A percentile compares a stretch with the other conserved stretches of the same genome.
These are phyloP conservation scores for Nakazawaea anatomiae DNA, from an alignment of 805 yeast species.

Conservation along the genomic window DNA sequence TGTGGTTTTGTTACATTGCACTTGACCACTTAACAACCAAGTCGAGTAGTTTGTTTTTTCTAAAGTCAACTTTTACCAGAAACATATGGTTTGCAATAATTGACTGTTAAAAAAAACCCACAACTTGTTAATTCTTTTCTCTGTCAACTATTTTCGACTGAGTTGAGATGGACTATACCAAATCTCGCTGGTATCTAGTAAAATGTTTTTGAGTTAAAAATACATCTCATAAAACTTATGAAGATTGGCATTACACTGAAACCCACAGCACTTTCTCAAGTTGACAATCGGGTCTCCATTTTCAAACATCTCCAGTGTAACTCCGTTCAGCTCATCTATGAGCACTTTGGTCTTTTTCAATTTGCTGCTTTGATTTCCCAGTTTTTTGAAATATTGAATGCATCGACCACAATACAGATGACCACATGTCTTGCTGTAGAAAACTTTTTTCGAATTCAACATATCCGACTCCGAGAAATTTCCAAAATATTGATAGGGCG, in stretches of 20 bases:
- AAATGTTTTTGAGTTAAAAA: not conserved
- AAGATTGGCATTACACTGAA: not conserved
- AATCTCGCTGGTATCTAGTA: not conserved
- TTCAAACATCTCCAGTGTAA: slow-evolving; percentile 38
- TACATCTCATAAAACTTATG: slow-evolving; percentile 7
- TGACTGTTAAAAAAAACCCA: no score
- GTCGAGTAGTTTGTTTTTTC: no score
- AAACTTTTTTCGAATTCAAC: slow-evolving; percentile 60
- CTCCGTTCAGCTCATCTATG: slow-evolving; percentile 12
- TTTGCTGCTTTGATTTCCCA: not conserved
- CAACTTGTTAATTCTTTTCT: no score
- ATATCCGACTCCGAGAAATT: slow-evolving; percentile 48
- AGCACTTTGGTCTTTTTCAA: slow-evolving; percentile 1
- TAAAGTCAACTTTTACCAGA: no score
- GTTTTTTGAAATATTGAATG: slow-evolving; percentile 10
- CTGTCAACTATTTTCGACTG: no score
- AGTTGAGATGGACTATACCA: no score
- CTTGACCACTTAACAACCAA: no score
- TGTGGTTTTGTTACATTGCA: no score
- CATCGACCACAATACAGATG: slow-evolving; percentile 87
- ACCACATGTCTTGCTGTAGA: slow-evolving; percentile 61
- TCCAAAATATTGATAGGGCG: slow-evolving; percentile 15
- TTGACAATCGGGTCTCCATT: slow-evolving; percentile 42
- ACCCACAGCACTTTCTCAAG: slow-evolving; percentile 18
- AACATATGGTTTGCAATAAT: no score